Percentiles rank a stretch among this genome's conserved stretches.
Evolutionary conservation across 2,329 filamentous ascomycete genomes (phyloP).

Genomic region (Beauveria varroae): DNA sequence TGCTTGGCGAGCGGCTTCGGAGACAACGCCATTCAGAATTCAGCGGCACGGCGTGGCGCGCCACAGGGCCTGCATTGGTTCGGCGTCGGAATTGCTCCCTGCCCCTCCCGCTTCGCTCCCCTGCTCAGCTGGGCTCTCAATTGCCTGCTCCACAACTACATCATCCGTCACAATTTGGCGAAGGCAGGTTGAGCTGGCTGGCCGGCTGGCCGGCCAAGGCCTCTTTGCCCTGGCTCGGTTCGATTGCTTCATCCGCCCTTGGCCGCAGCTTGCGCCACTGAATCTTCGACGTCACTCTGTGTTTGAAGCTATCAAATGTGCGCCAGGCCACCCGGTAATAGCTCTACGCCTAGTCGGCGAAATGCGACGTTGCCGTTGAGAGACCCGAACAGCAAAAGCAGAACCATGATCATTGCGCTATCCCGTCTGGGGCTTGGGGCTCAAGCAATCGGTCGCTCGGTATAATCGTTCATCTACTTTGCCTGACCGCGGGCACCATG

Average conservation of each 20-base stretch:
- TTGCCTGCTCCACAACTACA: conserved; percentile 1
- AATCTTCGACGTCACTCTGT: conserved; percentile 5
- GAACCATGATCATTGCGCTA: background rate
- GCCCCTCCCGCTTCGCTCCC: background rate
- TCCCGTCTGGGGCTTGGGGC: background rate
- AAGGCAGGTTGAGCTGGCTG: background rate
- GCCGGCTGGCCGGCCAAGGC: background rate
- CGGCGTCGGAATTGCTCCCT: background rate
- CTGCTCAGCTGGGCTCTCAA: conserved; percentile 7
- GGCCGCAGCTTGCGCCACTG: background rate
- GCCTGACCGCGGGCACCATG: background rate
- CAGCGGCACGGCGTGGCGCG: background rate
- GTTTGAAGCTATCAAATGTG: background rate
- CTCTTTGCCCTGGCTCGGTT: background rate
- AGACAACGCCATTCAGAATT: background rate
- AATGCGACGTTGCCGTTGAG: background rate
- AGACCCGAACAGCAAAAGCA: background rate
- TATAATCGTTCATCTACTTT: background rate
- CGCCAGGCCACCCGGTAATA: background rate
- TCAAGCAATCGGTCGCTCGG: too few species aligned
- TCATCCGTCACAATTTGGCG: background rate
- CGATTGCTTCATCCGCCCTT: background rate
- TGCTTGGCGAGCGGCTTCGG: background rate
- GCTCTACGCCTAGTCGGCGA: background rate
- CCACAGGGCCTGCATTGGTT: background rate